A percentile compares a stretch with the other conserved stretches of the same genome.
These are phyloP conservation scores for Aspergillus bridgeri DNA, from an alignment of 495 filamentous ascomycete genomes.

Conservation along the genomic window DNA sequence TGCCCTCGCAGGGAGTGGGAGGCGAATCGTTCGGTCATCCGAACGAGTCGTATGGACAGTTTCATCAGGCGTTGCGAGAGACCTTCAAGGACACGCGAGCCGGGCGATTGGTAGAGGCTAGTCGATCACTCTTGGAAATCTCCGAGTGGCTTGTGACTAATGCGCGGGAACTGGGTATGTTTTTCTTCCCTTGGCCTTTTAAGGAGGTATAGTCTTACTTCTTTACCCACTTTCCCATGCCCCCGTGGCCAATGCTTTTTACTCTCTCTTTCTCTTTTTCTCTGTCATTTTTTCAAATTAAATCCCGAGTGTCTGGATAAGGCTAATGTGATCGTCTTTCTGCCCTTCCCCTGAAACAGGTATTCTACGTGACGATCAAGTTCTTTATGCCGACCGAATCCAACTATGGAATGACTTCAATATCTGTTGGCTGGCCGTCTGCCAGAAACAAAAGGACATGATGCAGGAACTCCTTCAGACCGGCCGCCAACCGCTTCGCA, in stretches of 20 bases:
- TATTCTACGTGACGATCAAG: slow-evolving; percentile 71
- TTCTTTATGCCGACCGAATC: slow-evolving; percentile 65
- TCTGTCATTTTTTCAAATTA: neutral
- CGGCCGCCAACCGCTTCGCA: slow-evolving; percentile 55
- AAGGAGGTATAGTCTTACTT: neutral
- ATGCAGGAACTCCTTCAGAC: slow-evolving; percentile 54
- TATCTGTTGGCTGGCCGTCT: slow-evolving; percentile 82
- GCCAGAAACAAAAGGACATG: slow-evolving; percentile 84
- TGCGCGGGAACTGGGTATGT: slow-evolving; percentile 79
- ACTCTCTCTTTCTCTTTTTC: neutral
- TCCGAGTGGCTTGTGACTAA: slow-evolving; percentile 84
- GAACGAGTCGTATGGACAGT: slow-evolving; percentile 69
- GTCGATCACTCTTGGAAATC: slow-evolving; percentile 67
- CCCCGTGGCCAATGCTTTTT: neutral
- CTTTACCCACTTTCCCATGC: slow-evolving; percentile 4
- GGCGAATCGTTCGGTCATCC: slow-evolving; percentile 14
- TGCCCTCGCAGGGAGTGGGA: slow-evolving; percentile 36
- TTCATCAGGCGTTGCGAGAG: slow-evolving; percentile 67
- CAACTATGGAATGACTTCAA: slow-evolving; percentile 95
- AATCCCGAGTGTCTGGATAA: neutral
- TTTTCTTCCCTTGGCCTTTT: slow-evolving; percentile 15
- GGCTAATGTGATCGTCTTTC: slow-evolving; percentile 30
- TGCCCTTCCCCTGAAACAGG: slow-evolving; percentile 37
- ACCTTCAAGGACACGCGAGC: slow-evolving; percentile 73
- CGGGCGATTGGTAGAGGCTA: slow-evolving; percentile 70